Evolutionary conservation across 495 filamentous ascomycete species (phyloP), one percentile per base, ranked within the genome.

Genomic region (Neurospora pannonica): DNA sequence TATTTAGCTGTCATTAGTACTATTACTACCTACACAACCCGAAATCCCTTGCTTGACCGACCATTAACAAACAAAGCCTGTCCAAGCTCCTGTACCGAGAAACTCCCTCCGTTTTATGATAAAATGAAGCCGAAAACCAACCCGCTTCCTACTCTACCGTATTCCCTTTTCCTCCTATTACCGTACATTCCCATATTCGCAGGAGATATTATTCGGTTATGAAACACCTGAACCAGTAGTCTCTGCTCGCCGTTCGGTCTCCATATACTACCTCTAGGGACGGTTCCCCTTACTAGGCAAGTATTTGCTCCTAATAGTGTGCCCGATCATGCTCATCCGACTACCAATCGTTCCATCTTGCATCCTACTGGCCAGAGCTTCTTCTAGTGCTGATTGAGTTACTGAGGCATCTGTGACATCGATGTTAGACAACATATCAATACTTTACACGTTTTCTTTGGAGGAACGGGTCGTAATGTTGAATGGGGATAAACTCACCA

Each of bases 351-450:
- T 92, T 11, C 92, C 88, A 75, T 93, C 90, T 78, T 95, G 92
- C 90, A 99, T 97, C 72, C 94, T 92, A 79, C 94, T 97, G 54
- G 94, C 86, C 36, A 97, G 85, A n/a, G 93, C 94, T 77, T 98
- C 96, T 80, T 99, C 96, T 69, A 99, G 86, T 0, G 95, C 95
- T 19, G 92, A 95, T 79, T 97, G 94, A 19, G 95, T 97, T 31
- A 99, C 93, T 69, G 94, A 97, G 9, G 95, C 89, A 85, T 98
- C 95, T 95, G 75, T 28, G 43, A 40, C 42, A 43, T 43, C 6
- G 42, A n/a, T 15, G 15, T 2, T 42, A 8, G 42, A n/a, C 42
- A 43, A 43, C 42, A 43, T 9, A 40, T 71, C 4, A 7, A 71
- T 40, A 71, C 71, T 71, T n/a, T 76, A 71, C 76, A 70, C 42